phyloP scores from a whole-genome alignment of 306 rosid species.

The Cucurbita maxima region DNA sequence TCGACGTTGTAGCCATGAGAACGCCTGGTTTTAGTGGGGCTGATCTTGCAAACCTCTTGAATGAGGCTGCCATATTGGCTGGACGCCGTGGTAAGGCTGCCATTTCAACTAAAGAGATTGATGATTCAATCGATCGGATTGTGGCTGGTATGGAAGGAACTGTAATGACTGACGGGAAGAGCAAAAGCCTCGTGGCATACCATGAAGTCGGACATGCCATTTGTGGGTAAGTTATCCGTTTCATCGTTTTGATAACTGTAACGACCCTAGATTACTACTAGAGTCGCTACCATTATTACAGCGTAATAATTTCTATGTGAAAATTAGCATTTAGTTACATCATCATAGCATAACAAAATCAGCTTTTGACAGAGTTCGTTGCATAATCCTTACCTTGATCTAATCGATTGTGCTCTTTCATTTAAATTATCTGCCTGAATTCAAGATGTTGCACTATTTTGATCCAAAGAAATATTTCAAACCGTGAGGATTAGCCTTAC shows the following conservation, averaged over 20 bases:
- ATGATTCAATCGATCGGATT: constrained; percentile 91
- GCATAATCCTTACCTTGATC: background rate
- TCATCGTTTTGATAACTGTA: background rate
- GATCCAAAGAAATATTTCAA: background rate
- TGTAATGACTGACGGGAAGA: constrained; percentile 96
- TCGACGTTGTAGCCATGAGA: constrained; percentile 87
- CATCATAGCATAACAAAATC: background rate
- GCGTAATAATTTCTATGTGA: too few species aligned
- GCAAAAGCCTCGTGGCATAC: constrained; percentile 91
- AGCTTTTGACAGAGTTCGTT: background rate
- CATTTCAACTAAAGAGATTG: constrained; percentile 88
- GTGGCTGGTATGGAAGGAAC: constrained; percentile 99
- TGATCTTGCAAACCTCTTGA: constrained; percentile 93
- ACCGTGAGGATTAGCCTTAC: background rate
- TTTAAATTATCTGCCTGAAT: background rate
- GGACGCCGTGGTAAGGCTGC: constrained; percentile 85
- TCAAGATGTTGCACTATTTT: background rate
- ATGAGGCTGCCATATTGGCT: constrained; percentile 94
- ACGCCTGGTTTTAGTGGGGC: constrained; percentile 99
- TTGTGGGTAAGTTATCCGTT: constrained; percentile 59
- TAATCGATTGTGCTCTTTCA: background rate
- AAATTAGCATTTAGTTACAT: too few species aligned
- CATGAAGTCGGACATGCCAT: constrained; percentile 98
- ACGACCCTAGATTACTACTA: too few species aligned
- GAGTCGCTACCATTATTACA: too few species aligned